Base-by-base conservation (phyloP, 1,284 basidiomycete genomes). In the Trichosporon sp. region DNA sequence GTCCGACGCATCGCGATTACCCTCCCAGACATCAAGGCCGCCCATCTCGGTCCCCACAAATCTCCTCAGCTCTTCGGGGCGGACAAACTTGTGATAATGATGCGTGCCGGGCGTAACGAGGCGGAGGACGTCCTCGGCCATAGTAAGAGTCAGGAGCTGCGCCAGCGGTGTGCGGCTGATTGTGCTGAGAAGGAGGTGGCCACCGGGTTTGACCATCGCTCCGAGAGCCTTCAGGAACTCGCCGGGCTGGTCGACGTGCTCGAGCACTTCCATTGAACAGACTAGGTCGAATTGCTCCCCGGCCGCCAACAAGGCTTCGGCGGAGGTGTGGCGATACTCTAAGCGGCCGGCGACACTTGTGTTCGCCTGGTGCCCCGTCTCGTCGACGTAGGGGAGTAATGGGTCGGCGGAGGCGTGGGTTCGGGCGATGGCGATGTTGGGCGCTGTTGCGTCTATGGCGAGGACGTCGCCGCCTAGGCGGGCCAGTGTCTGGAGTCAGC, bases 211-310 rank as follows among this genome's bases (percentile, higher is more conserved):
- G 68, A 95, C 86, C 58, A 96, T 85, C 65, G 89, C 84, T 0
- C 90, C 89, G 69, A 92, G 89, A 56, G 88, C 88, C 54, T 86
- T 83, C 59, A 97, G 83, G 78, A 99, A 99, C 7, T 85, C 85
- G 11, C 86, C 84, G 0, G 96, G 95, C 71, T 94, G 88, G 74
- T 96, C 90, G 65, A 99, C 96, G 75, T 99, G 96, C 81, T 99
- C 96, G 49, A 99, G 77, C 16, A 99, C 95, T 77, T 99, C 96
- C 93, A 99, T 94, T 10, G 93, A 91, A 77, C 93, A 96, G 14
- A 99, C 94, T 7, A 95, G 84, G 77, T 99, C 95, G 75, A 89
- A 99, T 52, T 84, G 84, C 31, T 84, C 73, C 21, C 81, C 80
- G 7, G 69, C 77, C 9, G 87, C 85, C 23, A 84, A 77, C 5